These are phyloP conservation scores for Coemansia sp. DNA, from an alignment of 192 early-diverging fungal genomes.

Conservation along the genomic window DNA sequence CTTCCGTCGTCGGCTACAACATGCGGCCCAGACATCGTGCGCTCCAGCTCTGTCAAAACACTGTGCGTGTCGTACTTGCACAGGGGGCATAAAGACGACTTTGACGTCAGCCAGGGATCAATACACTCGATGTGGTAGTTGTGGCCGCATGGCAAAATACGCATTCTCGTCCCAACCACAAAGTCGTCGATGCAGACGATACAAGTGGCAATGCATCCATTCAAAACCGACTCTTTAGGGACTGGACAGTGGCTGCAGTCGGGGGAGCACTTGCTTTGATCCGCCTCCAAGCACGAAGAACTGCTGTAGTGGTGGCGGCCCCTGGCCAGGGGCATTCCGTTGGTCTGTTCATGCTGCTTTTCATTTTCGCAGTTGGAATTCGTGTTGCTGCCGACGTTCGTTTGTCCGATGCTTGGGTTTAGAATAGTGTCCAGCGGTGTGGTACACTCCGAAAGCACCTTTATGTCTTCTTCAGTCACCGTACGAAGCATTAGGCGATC, in stretches of 20 bases:
- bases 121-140: constrained; percentile 59
- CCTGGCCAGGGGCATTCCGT: background rate
- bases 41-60: constrained; percentile 50
- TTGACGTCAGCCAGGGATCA: constrained; percentile 57
- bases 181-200: constrained; percentile 58
- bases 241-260: background rate
- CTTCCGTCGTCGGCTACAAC: constrained; percentile 11
- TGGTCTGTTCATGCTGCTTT: background rate
- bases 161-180: constrained; percentile 47
- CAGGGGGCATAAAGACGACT: constrained; percentile 54
- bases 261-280: background rate
- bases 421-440: constrained; percentile 47
- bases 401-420: constrained; percentile 16
- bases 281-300: background rate
- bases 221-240: constrained; percentile 6
- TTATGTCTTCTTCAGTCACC: constrained; percentile 32
- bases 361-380: background rate
- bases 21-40: constrained; percentile 28
- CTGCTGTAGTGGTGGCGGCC: background rate
- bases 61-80: constrained; percentile 55
- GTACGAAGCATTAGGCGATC: constrained; percentile 46
- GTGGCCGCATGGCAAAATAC: constrained; percentile 57
- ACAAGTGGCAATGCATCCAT: constrained; percentile 51
- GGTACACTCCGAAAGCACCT: constrained; percentile 35
- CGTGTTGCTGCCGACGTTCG: constrained; percentile 9